A percentile compares a stretch with the other conserved stretches of the same genome.
These are phyloP conservation scores for Iberis pinnata DNA, from an alignment of 345 rosid species.

Conservation along the genomic window DNA sequence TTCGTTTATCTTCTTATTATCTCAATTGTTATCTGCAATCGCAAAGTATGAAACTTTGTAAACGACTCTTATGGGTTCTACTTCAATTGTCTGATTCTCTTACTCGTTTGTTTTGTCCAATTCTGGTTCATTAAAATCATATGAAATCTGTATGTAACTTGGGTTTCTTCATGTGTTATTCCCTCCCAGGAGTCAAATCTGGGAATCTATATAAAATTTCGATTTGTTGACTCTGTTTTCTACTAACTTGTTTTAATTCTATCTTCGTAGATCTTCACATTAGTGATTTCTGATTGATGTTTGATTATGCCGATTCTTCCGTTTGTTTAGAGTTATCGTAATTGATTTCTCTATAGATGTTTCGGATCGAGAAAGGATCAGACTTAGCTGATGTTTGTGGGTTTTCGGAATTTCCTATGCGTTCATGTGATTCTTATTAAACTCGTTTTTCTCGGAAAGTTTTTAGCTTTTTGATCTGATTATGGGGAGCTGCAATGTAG, in stretches of 20 bases:
- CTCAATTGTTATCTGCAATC: neutral
- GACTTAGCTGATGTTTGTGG: neutral
- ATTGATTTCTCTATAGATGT: slow-evolving; percentile 2
- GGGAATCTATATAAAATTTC: slow-evolving; percentile 5
- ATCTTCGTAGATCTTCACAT: slow-evolving; percentile 22
- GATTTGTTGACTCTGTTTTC: slow-evolving; percentile 29
- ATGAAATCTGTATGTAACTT: too few relatives aligned
- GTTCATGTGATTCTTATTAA: slow-evolving; percentile 11
- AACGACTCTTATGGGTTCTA: slow-evolving; percentile 5
- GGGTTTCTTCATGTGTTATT: neutral
- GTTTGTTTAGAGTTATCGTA: neutral
- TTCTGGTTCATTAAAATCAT: neutral
- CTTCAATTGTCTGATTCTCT: slow-evolving; percentile 1
- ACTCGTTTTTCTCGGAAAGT: neutral
- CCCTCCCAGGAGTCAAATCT: slow-evolving; percentile 15
- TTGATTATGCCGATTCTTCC: slow-evolving; percentile 2
- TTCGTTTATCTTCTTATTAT: neutral
- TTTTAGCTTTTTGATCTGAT: slow-evolving; percentile 10
- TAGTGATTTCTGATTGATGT: slow-evolving; percentile 8
- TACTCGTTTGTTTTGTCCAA: neutral
- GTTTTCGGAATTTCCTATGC: slow-evolving; percentile 2
- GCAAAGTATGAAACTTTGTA: slow-evolving; percentile 12
- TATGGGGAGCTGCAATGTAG: slow-evolving; percentile 28
- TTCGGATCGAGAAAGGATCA: neutral
- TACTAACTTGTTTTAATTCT: neutral